These are phyloP conservation scores for Neurospora sp. DNA, from an alignment of 495 filamentous ascomycete genomes.

Conservation along the genomic window DNA sequence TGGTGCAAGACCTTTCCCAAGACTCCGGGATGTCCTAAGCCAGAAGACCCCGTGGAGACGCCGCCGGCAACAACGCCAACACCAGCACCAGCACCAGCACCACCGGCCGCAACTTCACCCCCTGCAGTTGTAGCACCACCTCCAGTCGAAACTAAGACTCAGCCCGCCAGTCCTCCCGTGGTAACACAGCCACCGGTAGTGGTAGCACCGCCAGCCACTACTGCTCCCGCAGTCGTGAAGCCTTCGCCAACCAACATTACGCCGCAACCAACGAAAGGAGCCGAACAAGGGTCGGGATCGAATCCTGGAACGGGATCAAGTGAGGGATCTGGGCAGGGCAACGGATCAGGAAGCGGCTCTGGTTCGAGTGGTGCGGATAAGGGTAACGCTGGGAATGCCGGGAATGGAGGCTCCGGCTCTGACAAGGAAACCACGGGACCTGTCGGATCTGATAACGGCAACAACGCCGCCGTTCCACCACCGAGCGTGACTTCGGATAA, in stretches of 20 bases:
- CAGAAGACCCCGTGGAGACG: background rate
- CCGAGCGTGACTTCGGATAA: background rate
- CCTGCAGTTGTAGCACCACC: background rate
- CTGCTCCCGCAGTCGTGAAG: background rate
- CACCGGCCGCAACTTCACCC: background rate
- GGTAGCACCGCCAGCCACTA: background rate
- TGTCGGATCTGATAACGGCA: background rate
- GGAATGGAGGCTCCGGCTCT: background rate
- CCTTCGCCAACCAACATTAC: background rate
- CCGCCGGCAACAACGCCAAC: conserved; percentile 1
- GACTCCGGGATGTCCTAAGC: background rate
- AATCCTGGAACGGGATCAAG: background rate
- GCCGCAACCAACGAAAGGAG: background rate
- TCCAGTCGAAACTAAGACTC: background rate
- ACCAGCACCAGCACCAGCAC: background rate
- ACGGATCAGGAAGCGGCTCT: background rate
- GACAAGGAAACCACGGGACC: background rate
- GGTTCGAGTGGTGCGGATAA: background rate
- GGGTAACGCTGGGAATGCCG: background rate
- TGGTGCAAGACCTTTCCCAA: conserved; percentile 4
- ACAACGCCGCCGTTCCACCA: background rate
- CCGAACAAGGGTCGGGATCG: background rate
- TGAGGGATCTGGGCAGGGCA: background rate
- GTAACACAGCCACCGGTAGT: background rate
- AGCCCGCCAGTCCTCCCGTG: background rate